phyloP scores from a whole-genome alignment of 805 yeast species.

The Kodamaea nitidulidarum region DNA sequence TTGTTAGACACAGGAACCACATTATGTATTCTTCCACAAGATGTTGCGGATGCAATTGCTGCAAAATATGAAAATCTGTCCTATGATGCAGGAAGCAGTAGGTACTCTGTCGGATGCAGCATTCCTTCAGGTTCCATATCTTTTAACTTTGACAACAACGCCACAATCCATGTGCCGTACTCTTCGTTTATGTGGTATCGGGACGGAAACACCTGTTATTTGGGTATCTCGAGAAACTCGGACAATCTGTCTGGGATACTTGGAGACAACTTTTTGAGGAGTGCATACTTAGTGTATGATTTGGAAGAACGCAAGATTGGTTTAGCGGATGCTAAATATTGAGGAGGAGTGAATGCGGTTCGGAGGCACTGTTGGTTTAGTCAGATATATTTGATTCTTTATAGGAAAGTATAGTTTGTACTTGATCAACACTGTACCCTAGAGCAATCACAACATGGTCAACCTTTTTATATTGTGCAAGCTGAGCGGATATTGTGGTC shows the following conservation, averaged over 20 bases:
- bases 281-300: constrained; percentile 23
- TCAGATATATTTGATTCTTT: too few species aligned
- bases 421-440: too few species aligned
- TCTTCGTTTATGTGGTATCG: constrained; percentile 2
- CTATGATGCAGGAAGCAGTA: background rate
- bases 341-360: background rate
- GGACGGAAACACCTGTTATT: constrained; percentile 5
- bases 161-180: constrained; percentile 1
- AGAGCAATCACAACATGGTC: too few species aligned
- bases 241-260: constrained; percentile 14
- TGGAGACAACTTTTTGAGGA: constrained; percentile 27
- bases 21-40: constrained; percentile 24
- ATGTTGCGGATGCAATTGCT: constrained; percentile 7
- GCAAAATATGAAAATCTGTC: constrained; percentile 1
- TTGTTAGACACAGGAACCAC: constrained; percentile 17
- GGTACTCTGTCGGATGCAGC: constrained; percentile 2
- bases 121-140: constrained; percentile 4
- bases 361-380: too few species aligned
- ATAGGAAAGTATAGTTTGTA: too few species aligned
- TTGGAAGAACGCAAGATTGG: constrained; percentile 20
- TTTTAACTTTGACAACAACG: constrained; percentile 5
- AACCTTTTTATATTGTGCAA: too few species aligned
- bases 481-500: too few species aligned
- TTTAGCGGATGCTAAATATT: constrained; percentile 20
- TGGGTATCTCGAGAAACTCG: constrained; percentile 3